Percentiles rank a stretch among this genome's conserved stretches.
These are phyloP conservation scores for Fusarium siculi DNA, from an alignment of 2,329 filamentous ascomycete species.

Conservation along the genomic window DNA sequence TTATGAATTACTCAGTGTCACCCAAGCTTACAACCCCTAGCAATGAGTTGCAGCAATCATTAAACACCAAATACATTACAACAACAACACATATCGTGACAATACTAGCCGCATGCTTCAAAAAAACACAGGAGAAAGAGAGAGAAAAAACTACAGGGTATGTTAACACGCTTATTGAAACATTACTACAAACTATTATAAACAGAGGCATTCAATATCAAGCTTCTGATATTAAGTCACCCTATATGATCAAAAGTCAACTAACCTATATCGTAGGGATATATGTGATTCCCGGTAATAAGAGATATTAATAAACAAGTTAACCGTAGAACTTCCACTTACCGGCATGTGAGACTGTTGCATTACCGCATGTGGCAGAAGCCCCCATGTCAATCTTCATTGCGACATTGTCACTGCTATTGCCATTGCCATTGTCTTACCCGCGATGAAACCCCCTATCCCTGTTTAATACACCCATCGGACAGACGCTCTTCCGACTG, in stretches of 20 bases:
- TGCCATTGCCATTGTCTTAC: not conserved
- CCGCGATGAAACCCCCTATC: slow-evolving; percentile 4
- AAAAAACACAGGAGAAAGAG: not conserved
- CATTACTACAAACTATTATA: not conserved
- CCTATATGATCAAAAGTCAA: not conserved
- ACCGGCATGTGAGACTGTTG: slow-evolving; percentile 2
- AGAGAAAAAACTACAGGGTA: no score
- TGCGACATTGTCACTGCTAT: not conserved
- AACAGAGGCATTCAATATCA: not conserved
- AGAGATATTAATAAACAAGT: not conserved
- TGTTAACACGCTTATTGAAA: not conserved
- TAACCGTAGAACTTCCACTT: not conserved
- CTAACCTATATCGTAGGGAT: not conserved
- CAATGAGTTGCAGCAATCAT: no score
- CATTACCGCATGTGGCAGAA: not conserved
- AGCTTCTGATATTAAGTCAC: not conserved
- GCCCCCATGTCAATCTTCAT: not conserved
- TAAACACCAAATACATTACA: not conserved
- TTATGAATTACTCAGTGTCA: no score
- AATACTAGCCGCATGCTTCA: no score
- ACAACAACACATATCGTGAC: no score
- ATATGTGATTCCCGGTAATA: not conserved
- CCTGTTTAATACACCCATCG: not conserved
- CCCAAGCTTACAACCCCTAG: no score
- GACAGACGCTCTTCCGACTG: slow-evolving; percentile 6